Evolutionary conservation across 2,329 filamentous ascomycete genomes (phyloP).

Genomic region (Xylariaceae sp.): DNA sequence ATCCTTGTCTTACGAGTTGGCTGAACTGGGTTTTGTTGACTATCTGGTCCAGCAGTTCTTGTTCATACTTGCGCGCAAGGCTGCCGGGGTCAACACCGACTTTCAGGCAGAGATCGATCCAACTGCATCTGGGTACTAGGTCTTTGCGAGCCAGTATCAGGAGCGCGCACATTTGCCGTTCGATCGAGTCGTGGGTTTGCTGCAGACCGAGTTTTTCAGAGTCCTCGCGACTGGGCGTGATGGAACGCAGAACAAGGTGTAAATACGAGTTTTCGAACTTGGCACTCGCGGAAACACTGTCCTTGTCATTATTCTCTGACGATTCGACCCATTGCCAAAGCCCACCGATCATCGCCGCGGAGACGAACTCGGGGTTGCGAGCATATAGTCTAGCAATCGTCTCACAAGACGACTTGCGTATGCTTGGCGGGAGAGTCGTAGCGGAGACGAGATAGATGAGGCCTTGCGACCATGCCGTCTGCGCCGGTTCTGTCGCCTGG

Average conservation of each 20-base stretch:
- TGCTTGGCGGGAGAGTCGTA: constrained; percentile 51
- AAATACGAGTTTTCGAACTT: constrained; percentile 63
- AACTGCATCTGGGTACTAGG: constrained; percentile 70
- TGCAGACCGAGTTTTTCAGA: constrained; percentile 38
- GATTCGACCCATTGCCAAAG: constrained; percentile 75
- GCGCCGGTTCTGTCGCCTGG: constrained; percentile 46
- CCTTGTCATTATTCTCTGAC: constrained; percentile 67
- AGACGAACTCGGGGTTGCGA: constrained; percentile 52
- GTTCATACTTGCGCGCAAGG: constrained; percentile 60
- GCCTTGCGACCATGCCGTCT: constrained; percentile 73
- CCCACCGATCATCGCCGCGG: constrained; percentile 60
- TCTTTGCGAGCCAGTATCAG: constrained; percentile 73
- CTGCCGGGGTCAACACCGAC: constrained; percentile 77
- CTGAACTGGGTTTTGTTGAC: constrained; percentile 46
- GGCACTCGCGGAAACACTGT: constrained; percentile 61
- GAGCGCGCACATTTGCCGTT: constrained; percentile 68
- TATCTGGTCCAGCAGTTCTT: constrained; percentile 64
- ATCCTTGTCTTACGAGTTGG: constrained; percentile 30
- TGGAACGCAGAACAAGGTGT: constrained; percentile 53
- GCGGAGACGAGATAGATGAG: constrained; percentile 74
- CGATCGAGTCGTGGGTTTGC: constrained; percentile 47
- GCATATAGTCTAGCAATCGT: constrained; percentile 62
- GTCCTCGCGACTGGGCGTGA: constrained; percentile 56
- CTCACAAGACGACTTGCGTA: constrained; percentile 58
- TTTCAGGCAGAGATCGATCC: constrained; percentile 83